Conservation (phyloP, 371 early-diverging fungal genomes). For the Batrachochytrium dendrobatidis region DNA sequence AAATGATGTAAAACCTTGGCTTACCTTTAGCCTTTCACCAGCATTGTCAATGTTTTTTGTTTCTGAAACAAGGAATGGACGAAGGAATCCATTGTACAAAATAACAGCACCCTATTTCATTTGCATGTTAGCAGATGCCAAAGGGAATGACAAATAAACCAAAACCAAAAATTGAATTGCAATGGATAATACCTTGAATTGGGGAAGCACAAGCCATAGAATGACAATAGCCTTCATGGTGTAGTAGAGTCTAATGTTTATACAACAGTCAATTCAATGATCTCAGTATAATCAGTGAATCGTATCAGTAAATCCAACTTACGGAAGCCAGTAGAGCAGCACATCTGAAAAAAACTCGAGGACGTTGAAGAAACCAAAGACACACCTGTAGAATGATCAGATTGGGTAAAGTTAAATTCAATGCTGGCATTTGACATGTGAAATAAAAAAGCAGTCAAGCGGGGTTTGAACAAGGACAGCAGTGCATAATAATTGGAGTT, state of each 20-base stretch:
- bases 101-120: conserved; percentile 46
- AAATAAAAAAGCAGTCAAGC: no score
- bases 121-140: conserved; percentile 15
- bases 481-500: no score
- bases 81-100: conserved; percentile 47
- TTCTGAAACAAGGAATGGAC: conserved; percentile 48
- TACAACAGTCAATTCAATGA: neutral
- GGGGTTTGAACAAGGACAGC: neutral
- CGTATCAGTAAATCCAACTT: conserved; percentile 37
- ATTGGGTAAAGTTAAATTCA: no score
- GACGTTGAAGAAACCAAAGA: conserved; percentile 75
- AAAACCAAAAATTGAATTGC: neutral
- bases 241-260: conserved; percentile 62
- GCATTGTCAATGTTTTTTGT: conserved; percentile 29
- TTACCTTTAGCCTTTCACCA: conserved; percentile 22
- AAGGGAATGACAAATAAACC: neutral
- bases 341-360: conserved; percentile 80
- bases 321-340: conserved; percentile 56
- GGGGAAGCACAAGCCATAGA: conserved; percentile 76
- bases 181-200: conserved; percentile 50
- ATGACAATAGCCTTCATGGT: conserved; percentile 79
- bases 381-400: conserved; percentile 52
- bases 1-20: no score
- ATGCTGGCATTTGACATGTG: no score
- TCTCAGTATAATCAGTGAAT: conserved; percentile 47